Conservation (phyloP, 208 protist species). For the Trypanosoma theileri region DNA sequence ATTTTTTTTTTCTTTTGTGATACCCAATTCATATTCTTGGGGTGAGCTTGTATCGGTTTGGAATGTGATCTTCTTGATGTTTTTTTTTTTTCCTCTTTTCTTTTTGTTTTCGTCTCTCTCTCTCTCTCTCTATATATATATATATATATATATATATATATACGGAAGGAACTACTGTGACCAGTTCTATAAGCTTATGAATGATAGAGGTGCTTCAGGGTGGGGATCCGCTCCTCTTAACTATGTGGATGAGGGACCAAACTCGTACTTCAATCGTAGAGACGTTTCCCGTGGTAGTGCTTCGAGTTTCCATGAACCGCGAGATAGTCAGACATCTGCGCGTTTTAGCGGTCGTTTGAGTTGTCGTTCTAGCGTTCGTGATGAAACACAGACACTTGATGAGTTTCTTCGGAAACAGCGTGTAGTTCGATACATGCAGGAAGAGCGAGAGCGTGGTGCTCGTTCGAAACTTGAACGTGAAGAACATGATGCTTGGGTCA, state of each 20-base stretch:
- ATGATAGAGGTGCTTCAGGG: not conserved
- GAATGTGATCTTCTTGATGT: not conserved
- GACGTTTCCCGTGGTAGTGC: slow-evolving; percentile 6
- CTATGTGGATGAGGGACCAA: not conserved
- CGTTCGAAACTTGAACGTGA: slow-evolving; percentile 67
- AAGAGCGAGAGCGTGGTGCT: slow-evolving; percentile 70
- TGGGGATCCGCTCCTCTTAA: slow-evolving; percentile 3
- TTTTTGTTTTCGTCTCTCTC: not conserved
- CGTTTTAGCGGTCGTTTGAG: slow-evolving; percentile 67
- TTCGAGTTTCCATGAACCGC: slow-evolving; percentile 23
- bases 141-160: not conserved
- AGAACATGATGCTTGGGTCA: slow-evolving; percentile 75
- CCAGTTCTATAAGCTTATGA: slow-evolving; percentile 1
- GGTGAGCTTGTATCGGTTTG: too few species aligned
- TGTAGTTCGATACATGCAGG: slow-evolving; percentile 86
- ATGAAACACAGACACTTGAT: slow-evolving; percentile 70
- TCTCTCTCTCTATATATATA: not conserved
- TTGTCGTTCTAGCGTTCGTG: slow-evolving; percentile 70
- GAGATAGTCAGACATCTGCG: slow-evolving; percentile 52
- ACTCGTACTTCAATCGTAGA: not conserved
- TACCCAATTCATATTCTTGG: not conserved
- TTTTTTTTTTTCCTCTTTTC: not conserved
- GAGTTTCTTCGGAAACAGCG: slow-evolving; percentile 82
- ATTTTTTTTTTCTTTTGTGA: slow-evolving; percentile 9
- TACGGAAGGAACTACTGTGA: not conserved